These are phyloP conservation scores for Fusarium circinatum DNA, from an alignment of 2,329 filamentous ascomycete genomes.

Conservation along the genomic window DNA sequence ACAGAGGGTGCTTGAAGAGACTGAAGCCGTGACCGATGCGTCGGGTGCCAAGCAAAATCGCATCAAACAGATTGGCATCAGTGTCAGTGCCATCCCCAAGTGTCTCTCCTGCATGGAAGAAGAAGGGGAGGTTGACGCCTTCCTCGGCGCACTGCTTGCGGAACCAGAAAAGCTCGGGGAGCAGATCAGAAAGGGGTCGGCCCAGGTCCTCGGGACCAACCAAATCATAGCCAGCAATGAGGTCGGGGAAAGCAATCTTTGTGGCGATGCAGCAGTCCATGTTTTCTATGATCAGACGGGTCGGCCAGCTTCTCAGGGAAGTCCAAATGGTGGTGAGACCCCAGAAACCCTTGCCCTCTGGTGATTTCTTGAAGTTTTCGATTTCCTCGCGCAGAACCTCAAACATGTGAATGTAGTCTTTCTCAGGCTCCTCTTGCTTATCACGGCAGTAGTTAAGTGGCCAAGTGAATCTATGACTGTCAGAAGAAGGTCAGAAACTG, in stretches of 20 bases:
- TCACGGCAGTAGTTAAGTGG: conserved; percentile 74
- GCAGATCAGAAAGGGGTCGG: conserved; percentile 77
- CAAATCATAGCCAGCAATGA: conserved; percentile 88
- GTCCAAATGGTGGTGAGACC: conserved; percentile 89
- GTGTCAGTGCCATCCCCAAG: conserved; percentile 78
- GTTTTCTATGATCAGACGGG: conserved; percentile 74
- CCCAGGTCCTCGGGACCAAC: conserved; percentile 89
- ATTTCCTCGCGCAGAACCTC: conserved; percentile 81
- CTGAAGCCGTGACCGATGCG: conserved; percentile 92
- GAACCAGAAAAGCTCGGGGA: conserved; percentile 94
- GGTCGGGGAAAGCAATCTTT: conserved; percentile 80
- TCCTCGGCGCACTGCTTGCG: conserved; percentile 83
- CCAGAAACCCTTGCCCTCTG: conserved; percentile 82
- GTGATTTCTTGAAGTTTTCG: conserved; percentile 75
- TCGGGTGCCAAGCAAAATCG: conserved; percentile 84
- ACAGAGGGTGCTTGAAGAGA: conserved; percentile 88
- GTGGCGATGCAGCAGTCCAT: conserved; percentile 90
- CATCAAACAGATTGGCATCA: conserved; percentile 88
- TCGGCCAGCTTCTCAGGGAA: conserved; percentile 70
- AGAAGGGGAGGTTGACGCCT: conserved; percentile 87
- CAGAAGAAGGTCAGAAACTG: background rate
- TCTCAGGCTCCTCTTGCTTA: conserved; percentile 72
- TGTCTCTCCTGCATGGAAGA: conserved; percentile 93
- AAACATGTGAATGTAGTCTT: conserved; percentile 76
- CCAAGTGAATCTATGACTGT: conserved; percentile 70